Evolutionary conservation across 768 basidiomycete genomes (phyloP).

Genomic region (Agaricus blazei): DNA sequence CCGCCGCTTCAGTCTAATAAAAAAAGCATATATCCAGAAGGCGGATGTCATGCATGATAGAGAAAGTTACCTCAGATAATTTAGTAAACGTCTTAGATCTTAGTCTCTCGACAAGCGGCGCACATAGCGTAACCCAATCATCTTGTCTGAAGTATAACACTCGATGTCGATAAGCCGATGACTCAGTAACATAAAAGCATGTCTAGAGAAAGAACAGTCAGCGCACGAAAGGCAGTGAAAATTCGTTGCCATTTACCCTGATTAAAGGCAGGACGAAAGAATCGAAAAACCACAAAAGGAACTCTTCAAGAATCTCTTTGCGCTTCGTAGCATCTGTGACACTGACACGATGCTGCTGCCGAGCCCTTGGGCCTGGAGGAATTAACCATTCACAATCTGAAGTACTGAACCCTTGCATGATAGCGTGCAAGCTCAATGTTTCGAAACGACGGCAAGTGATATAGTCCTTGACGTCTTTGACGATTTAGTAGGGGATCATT

Average conservation of each 20-base stretch:
- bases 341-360: conserved; percentile 43
- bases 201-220: conserved; percentile 44
- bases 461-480: conserved; percentile 67
- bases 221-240: not conserved
- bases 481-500: not conserved
- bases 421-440: conserved; percentile 64
- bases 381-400: conserved; percentile 79
- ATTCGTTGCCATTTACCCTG: conserved; percentile 40
- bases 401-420: conserved; percentile 72
- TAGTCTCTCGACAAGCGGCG: conserved; percentile 76
- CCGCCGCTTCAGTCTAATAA: conserved; percentile 55
- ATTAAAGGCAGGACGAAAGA: conserved; percentile 76
- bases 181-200: conserved; percentile 92
- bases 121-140: conserved; percentile 83
- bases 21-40: not conserved
- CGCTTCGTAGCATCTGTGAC: conserved; percentile 72
- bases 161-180: conserved; percentile 75
- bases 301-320: conserved; percentile 78
- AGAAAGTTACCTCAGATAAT: conserved; percentile 53
- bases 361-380: conserved; percentile 32
- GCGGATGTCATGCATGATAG: not conserved
- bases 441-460: conserved; percentile 79
- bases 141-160: conserved; percentile 92
- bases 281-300: conserved; percentile 93
- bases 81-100: conserved; percentile 64